phyloP scores from a whole-genome alignment of 1,284 basidiomycete species.

The Sanghuangporus weigelae region DNA sequence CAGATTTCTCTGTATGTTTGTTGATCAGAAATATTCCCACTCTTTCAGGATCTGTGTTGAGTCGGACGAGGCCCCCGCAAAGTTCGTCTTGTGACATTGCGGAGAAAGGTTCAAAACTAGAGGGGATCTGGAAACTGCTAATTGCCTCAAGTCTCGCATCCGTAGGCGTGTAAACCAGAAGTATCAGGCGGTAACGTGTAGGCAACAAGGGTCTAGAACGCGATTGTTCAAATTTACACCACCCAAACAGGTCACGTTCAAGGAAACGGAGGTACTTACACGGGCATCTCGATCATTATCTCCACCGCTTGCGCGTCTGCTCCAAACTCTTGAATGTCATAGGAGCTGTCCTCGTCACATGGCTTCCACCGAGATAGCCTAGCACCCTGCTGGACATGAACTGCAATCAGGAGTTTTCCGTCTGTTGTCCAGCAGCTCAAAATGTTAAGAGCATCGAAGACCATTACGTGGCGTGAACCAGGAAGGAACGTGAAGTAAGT shows the following conservation, averaged over 20 bases:
- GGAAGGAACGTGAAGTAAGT: slow-evolving; percentile 14
- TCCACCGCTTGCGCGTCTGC: slow-evolving; percentile 2
- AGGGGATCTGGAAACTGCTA: slow-evolving; percentile 2
- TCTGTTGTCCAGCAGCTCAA: slow-evolving; percentile 16
- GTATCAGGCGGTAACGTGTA: slow-evolving; percentile 7
- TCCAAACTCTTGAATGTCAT: neutral
- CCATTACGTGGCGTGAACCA: slow-evolving; percentile 12
- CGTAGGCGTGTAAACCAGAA: neutral
- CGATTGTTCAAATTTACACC: neutral
- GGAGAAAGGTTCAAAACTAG: slow-evolving; percentile 8
- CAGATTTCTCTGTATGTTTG: slow-evolving; percentile 7
- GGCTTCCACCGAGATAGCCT: slow-evolving; percentile 13
- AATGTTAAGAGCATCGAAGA: slow-evolving; percentile 6
- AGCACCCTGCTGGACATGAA: neutral
- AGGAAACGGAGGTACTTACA: neutral
- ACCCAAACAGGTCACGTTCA: neutral
- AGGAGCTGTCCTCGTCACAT: slow-evolving; percentile 8
- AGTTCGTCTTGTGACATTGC: slow-evolving; percentile 13
- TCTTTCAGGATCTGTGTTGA: neutral
- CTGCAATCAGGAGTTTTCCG: slow-evolving; percentile 1
- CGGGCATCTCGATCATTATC: slow-evolving; percentile 10
- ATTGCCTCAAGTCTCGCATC: neutral
- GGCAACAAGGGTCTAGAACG: neutral
- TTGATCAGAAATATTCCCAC: slow-evolving; percentile 12
- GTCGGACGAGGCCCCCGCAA: slow-evolving; percentile 3